phyloP scores from a whole-genome alignment of 768 basidiomycete genomes.

The Suillus occidentalis region DNA sequence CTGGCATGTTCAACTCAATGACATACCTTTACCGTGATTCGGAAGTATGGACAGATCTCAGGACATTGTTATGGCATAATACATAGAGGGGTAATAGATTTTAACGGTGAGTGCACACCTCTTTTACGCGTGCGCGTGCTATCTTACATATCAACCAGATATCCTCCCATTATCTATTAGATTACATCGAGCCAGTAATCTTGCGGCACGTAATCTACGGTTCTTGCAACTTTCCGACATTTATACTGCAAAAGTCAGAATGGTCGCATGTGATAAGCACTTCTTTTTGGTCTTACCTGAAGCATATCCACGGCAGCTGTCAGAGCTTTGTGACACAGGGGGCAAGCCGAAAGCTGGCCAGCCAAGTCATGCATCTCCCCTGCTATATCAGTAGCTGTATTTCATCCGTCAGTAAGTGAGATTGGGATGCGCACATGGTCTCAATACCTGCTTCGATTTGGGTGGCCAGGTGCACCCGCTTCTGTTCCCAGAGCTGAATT shows the following conservation, averaged over 20 bases:
- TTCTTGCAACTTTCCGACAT: constrained; percentile 52
- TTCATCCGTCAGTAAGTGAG: constrained; percentile 12
- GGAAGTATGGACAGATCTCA: constrained; percentile 78
- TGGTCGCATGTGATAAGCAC: not conserved
- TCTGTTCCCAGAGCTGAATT: constrained; percentile 49
- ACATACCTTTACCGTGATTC: constrained; percentile 93
- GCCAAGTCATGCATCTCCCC: constrained; percentile 62
- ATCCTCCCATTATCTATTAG: constrained; percentile 17
- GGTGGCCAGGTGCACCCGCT: constrained; percentile 43
- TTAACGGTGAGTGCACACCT: not conserved
- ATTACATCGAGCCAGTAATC: constrained; percentile 10
- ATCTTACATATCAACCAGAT: constrained; percentile 16
- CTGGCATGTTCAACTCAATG: constrained; percentile 97
- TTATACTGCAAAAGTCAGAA: constrained; percentile 52
- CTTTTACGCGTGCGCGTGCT: not conserved
- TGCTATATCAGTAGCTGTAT: constrained; percentile 61
- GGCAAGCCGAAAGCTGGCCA: constrained; percentile 48
- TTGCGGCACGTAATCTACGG: constrained; percentile 45
- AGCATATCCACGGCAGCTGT: constrained; percentile 70
- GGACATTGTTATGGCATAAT: constrained; percentile 91
- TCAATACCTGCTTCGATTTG: constrained; percentile 54
- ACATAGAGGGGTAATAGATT: constrained; percentile 39
- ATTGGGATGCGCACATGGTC: not conserved
- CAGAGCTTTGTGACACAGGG: constrained; percentile 58
- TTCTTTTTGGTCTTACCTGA: constrained; percentile 40